Base-by-base conservation (phyloP, 495 filamentous ascomycete genomes). In the Tuber melanosporum region DNA sequence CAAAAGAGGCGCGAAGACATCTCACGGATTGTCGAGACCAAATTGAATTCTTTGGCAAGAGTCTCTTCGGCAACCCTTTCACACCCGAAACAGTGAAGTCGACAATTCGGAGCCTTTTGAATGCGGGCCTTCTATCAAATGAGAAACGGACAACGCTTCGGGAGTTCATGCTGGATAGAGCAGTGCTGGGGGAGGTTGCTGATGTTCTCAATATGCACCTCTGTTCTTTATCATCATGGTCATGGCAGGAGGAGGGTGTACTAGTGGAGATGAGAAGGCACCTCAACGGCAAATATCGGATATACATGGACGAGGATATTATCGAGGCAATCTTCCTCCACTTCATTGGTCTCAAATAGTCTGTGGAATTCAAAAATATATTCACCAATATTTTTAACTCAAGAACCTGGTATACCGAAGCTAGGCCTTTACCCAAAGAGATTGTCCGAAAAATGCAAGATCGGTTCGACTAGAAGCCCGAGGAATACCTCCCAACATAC, bases 171-270 rank as follows among this genome's bases (percentile, higher is more conserved):
- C 85, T 84, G 43, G 90, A 90, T 75, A 81, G 86, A 0, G 84
- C 87, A 39, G 88, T 92, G 20, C 81, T 89, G 0, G 83, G 85
- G 52, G 91, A 92, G 77, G 86, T 92, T 7, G 87, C 87, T 2
- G 90, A 92, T 81, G 90, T 92, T 22, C 83, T 92, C 66, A 92
- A 91, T 78, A 90, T 92, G 89, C 85, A 90, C 19, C 86, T 91
- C 70, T 85, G 88, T 0, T 84, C 88, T 6, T 80, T 92, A 19
- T 84, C 87, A 1, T 87, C 84, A 36, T 92, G 91, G 91, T 83
- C 83, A n/a, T 92, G 90, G 90, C 86, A 86, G 12, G 74, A 82
- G 0, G 84, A 86, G 36, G 87, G 85, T 7, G 83, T 92, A 10
- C 84, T 86, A 0, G 74, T 93, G 2, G 89, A 91, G 73, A 88